A percentile compares a stretch with the other conserved stretches of the same genome.
phyloP scores from a whole-genome alignment of 208 protist genomes.

The Leishmania turanica region DNA sequence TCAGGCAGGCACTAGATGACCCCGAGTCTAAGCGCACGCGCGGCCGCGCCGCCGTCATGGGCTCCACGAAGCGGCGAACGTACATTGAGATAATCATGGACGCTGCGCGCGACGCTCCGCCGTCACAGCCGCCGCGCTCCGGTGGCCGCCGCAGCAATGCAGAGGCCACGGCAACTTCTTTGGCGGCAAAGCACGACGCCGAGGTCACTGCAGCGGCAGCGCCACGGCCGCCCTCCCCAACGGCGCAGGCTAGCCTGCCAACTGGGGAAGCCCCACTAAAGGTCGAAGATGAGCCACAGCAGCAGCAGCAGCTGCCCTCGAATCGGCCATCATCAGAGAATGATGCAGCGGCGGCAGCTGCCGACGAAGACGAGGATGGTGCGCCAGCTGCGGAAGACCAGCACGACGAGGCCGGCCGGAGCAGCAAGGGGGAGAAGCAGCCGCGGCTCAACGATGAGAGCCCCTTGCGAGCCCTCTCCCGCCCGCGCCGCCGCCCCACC shows the following conservation, averaged over 20 bases:
- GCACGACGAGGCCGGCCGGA: background rate
- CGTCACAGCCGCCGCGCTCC: background rate
- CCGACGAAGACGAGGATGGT: background rate
- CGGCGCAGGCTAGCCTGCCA: background rate
- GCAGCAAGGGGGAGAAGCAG: background rate
- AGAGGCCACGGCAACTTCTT: background rate
- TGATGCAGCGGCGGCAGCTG: background rate
- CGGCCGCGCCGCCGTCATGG: conserved; percentile 27
- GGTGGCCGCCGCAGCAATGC: background rate
- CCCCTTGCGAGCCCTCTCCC: conserved; percentile 15
- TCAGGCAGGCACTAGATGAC: background rate
- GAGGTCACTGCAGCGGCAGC: background rate
- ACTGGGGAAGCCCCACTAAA: background rate
- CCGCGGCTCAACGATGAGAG: background rate
- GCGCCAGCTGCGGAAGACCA: background rate
- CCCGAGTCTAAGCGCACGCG: conserved; percentile 2
- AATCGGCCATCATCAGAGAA: background rate
- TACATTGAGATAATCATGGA: conserved; percentile 31
- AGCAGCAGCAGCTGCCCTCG: background rate
- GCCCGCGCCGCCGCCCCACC: conserved; percentile 15
- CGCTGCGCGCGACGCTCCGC: conserved; percentile 21
- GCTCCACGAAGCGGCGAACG: conserved; percentile 24
- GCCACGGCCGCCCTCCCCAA: background rate
- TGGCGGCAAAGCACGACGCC: background rate
- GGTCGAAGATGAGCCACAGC: background rate